These are phyloP conservation scores for Mucor piriformis DNA, from an alignment of 371 early-diverging fungal genomes.

Conservation along the genomic window DNA sequence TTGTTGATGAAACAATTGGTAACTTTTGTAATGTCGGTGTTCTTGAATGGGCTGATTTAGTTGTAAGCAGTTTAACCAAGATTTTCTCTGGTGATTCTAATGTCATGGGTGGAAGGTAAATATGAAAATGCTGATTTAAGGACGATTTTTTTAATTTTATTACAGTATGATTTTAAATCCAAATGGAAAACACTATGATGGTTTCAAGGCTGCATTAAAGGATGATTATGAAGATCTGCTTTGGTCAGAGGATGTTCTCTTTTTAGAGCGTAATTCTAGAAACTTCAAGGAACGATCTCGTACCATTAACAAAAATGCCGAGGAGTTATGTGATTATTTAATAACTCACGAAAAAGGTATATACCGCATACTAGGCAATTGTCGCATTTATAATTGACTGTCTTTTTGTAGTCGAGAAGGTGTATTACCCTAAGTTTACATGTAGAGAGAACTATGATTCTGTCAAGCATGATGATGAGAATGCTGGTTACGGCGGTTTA, in stretches of 20 bases:
- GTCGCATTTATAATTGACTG: too few relatives aligned
- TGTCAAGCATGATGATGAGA: conserved; percentile 47
- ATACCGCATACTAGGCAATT: too few relatives aligned
- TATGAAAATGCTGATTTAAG: background rate
- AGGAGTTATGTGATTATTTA: conserved; percentile 76
- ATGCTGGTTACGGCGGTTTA: conserved; percentile 88
- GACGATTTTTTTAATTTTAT: background rate
- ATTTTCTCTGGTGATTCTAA: conserved; percentile 94
- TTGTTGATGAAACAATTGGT: conserved; percentile 95
- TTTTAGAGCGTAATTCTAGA: conserved; percentile 94
- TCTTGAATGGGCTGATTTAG: conserved; percentile 81
- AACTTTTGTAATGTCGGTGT: conserved; percentile 87
- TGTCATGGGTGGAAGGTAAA: conserved; percentile 95
- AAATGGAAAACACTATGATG: conserved; percentile 54
- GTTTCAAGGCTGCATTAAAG: conserved; percentile 56
- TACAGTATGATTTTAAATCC: conserved; percentile 87
- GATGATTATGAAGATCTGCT: conserved; percentile 78
- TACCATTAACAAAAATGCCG: conserved; percentile 80
- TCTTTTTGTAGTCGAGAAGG: conserved; percentile 57
- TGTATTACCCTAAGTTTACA: conserved; percentile 88
- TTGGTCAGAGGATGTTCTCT: conserved; percentile 92
- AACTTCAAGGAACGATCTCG: conserved; percentile 75
- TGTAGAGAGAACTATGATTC: conserved; percentile 68
- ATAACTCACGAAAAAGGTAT: conserved; percentile 65
- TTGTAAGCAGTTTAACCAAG: conserved; percentile 93